Percentiles rank a stretch among this genome's conserved stretches.
phyloP scores from a whole-genome alignment of 371 early-diverging fungal genomes.

The Mortierella sp. region DNA sequence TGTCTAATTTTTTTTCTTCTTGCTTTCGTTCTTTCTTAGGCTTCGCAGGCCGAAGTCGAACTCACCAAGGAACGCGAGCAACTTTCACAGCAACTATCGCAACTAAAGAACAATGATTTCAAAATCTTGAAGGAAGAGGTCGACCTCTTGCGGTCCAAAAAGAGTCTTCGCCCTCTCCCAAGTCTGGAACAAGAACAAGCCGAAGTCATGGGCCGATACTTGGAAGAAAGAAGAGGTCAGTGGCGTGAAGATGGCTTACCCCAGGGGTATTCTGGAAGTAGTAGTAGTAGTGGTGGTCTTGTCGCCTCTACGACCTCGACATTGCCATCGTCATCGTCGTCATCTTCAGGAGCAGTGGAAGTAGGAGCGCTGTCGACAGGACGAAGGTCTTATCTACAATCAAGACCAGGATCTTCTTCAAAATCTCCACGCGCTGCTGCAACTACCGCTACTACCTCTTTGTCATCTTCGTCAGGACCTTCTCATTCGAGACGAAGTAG shows the following conservation, averaged over 20 bases:
- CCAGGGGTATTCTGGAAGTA: background rate
- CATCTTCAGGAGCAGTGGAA: background rate
- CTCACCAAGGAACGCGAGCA: conserved; percentile 47
- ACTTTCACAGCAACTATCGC: conserved; percentile 30
- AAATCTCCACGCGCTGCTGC: too few species aligned
- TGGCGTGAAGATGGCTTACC: conserved; percentile 38
- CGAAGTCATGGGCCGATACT: conserved; percentile 40
- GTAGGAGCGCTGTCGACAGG: too few species aligned
- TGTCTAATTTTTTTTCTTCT: background rate
- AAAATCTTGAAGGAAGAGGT: conserved; percentile 44
- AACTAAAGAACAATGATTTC: conserved; percentile 40
- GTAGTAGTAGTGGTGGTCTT: background rate
- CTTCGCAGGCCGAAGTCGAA: conserved; percentile 30
- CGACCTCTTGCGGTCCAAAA: conserved; percentile 29
- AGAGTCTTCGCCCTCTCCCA: conserved; percentile 36
- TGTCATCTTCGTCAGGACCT: too few species aligned
- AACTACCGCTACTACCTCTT: too few species aligned
- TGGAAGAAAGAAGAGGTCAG: conserved; percentile 45
- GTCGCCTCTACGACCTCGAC: background rate
- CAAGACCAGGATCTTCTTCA: too few species aligned
- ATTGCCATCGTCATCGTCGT: background rate
- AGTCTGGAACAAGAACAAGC: conserved; percentile 48
- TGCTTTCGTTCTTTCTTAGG: conserved; percentile 6
- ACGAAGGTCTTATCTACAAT: too few species aligned
- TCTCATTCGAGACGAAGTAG: too few species aligned